Base-by-base conservation (phyloP, 2,329 filamentous ascomycete species). In the Monilinia aucupariae region DNA sequence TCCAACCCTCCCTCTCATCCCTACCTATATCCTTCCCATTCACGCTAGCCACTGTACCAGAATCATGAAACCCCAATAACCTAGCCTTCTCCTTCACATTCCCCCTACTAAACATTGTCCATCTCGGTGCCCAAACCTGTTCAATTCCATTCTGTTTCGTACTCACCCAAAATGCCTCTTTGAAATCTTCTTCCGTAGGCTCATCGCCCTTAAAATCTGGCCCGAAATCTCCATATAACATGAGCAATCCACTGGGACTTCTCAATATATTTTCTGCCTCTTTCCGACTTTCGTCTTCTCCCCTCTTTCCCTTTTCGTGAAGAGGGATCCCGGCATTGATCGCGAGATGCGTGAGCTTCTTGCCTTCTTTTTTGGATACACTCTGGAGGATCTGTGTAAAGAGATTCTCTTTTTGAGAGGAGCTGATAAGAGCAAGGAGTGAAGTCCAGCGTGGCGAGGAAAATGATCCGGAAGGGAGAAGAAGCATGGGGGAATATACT, bases 61-160 rank as follows among this genome's bases (percentile, higher is more conserved):
- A 64, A 22, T 61, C 60, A 52, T 77, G 76, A 68, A 86, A 86
- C 0, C 71, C 73, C 5, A 96, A 75, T 1, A 97, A 76, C 15
- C 93, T 80, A 0, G 89, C 86, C 74, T 97, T 97, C 76, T 97
- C 93, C 58, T 86, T 89, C 64, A 97, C 80, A 75, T 97, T 97
- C 4, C 93, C 92, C 1, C 92, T 84, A 66, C 88, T 92, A 74
- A 97, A 97, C 92, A 97, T 97, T 32, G 92, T 96, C 80, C 91
- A 92, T 0, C 87, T 77, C 17, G 93, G 93, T 0, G 92, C 89
- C 92, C 92, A 97, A 2, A 83, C 87, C 77, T 97, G 93, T 43
- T 79, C 76, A 64, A 97, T 89, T 2, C 88, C 89, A 71, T 91
- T 90, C 73, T 96, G 92, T 59, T 81, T 84, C 5, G 88, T 87